A percentile compares a stretch with the other conserved stretches of the same genome.
These are phyloP conservation scores for Calocera cornea DNA, from an alignment of 768 basidiomycete genomes.

Conservation along the genomic window DNA sequence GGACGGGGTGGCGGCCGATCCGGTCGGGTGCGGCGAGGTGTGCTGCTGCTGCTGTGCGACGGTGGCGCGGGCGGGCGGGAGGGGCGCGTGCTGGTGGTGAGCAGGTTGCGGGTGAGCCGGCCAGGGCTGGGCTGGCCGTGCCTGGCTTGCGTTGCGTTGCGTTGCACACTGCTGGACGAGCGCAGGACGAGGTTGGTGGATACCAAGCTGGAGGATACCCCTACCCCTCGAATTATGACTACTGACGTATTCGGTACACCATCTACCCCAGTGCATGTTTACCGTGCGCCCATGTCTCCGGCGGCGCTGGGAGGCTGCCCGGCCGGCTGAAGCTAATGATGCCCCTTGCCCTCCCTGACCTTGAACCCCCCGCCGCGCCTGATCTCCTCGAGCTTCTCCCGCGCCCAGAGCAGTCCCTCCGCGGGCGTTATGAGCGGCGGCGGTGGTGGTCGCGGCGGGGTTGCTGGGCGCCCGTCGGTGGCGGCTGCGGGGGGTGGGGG, in stretches of 20 bases:
- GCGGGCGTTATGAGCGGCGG: background rate
- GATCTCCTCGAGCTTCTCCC: constrained; percentile 1
- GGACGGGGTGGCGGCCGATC: background rate
- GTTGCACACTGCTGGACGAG: too few species aligned
- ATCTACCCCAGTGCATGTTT: too few species aligned
- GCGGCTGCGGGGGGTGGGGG: background rate
- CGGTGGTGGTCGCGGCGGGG: background rate
- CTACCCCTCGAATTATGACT: too few species aligned
- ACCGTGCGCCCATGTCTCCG: too few species aligned
- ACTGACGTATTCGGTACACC: too few species aligned
- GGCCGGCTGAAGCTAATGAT: background rate
- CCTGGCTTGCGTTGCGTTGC: too few species aligned
- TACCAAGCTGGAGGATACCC: too few species aligned
- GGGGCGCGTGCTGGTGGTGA: background rate
- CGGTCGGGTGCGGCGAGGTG: background rate
- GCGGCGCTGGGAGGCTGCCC: too few species aligned
- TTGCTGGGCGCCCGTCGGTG: background rate
- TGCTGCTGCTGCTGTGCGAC: background rate
- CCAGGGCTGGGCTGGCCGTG: too few species aligned
- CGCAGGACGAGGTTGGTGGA: too few species aligned
- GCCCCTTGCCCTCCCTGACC: background rate
- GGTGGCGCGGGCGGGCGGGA: background rate
- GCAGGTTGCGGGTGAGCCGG: background rate
- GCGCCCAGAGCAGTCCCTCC: background rate
- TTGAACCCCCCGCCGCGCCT: background rate